Conservation (phyloP, 768 basidiomycete genomes). For the Nidularia sp. region DNA sequence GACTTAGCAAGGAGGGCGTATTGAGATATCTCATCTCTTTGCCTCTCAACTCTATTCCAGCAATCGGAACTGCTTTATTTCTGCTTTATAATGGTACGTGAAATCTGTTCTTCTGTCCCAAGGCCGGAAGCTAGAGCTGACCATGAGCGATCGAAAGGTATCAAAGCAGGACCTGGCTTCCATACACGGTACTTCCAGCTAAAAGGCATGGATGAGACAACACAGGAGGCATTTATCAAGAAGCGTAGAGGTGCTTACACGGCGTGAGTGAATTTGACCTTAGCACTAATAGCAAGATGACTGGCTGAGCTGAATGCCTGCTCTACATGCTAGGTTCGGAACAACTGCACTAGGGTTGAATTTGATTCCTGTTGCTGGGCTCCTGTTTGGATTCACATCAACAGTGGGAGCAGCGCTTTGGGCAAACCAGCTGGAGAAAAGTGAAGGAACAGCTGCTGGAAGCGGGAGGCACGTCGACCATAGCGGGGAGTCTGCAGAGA, state of each 20-base stretch:
- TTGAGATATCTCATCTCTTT: slow-evolving; percentile 59
- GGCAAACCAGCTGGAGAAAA: slow-evolving; percentile 62
- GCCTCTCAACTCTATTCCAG: slow-evolving; percentile 66
- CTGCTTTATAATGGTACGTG: slow-evolving; percentile 45
- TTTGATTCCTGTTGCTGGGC: slow-evolving; percentile 56
- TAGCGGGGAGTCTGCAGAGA: slow-evolving; percentile 8
- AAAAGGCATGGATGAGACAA: slow-evolving; percentile 43
- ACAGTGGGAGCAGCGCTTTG: slow-evolving; percentile 71
- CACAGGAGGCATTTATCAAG: slow-evolving; percentile 41
- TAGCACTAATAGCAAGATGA: no score
- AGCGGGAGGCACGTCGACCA: slow-evolving; percentile 9
- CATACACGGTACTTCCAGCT: slow-evolving; percentile 70
- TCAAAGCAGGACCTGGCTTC: slow-evolving; percentile 49
- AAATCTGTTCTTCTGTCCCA: background rate
- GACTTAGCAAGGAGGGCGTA: slow-evolving; percentile 39
- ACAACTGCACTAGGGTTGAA: slow-evolving; percentile 54
- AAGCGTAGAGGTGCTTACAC: slow-evolving; percentile 57
- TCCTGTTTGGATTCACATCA: slow-evolving; percentile 58
- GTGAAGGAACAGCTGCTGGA: slow-evolving; percentile 5
- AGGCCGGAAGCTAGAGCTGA: background rate
- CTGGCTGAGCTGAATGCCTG: no score
- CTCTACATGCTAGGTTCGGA: slow-evolving; percentile 41
- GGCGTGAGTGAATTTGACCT: slow-evolving; percentile 35
- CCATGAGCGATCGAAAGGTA: slow-evolving; percentile 16
- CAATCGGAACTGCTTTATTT: slow-evolving; percentile 62